Percentiles rank a stretch among this genome's conserved stretches.
Evolutionary conservation across 1,284 basidiomycete genomes (phyloP).

Genomic region (Takashimella koratensis): DNA sequence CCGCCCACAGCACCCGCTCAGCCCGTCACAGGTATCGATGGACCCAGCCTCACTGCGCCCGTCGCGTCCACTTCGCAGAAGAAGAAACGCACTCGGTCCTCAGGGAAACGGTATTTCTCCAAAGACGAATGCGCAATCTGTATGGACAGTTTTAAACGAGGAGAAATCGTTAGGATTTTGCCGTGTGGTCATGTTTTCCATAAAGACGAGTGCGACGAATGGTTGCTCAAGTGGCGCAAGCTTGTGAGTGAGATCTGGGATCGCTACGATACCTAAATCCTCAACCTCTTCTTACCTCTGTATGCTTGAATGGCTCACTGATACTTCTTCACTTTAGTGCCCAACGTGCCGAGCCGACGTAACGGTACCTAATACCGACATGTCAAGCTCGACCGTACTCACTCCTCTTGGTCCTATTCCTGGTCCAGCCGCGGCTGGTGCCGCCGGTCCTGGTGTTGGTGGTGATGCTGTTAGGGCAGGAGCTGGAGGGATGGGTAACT

Average conservation of each 20-base stretch:
- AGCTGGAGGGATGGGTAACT: background rate
- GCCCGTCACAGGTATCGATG: background rate
- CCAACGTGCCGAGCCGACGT: constrained; percentile 85
- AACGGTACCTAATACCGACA: constrained; percentile 56
- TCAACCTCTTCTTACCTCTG: too few species aligned
- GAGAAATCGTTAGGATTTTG: constrained; percentile 79
- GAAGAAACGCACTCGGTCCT: background rate
- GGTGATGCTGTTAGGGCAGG: background rate
- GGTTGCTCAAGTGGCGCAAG: constrained; percentile 85
- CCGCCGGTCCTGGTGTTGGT: background rate
- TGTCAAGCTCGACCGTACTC: constrained; percentile 14
- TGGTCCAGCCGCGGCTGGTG: background rate
- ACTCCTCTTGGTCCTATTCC: constrained; percentile 10
- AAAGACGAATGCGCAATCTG: constrained; percentile 81
- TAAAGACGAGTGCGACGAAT: constrained; percentile 75
- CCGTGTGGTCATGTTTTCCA: constrained; percentile 79
- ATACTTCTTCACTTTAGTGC: constrained; percentile 55
- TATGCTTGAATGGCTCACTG: background rate
- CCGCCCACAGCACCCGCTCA: too few species aligned
- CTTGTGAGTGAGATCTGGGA: constrained; percentile 57
- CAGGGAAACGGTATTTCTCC: constrained; percentile 38
- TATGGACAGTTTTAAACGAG: constrained; percentile 73
- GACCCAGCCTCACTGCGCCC: too few species aligned
- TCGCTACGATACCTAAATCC: constrained; percentile 5
- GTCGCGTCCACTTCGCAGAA: background rate